These are phyloP conservation scores for Epichloe uncinata DNA, from an alignment of 2,329 filamentous ascomycete genomes.

Conservation along the genomic window DNA sequence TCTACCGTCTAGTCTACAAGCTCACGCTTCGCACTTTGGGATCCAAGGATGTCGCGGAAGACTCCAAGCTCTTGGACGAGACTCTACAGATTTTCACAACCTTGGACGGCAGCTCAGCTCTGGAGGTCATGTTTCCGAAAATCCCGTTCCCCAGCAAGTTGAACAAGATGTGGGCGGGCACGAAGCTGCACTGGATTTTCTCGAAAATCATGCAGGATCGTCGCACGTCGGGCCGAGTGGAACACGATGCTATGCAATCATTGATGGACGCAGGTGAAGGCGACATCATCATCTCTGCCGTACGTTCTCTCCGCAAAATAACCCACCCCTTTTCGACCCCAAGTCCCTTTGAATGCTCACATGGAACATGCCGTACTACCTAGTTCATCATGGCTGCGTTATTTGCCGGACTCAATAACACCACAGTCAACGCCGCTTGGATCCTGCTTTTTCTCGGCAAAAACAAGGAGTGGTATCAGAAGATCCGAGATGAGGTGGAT, in stretches of 20 bases:
- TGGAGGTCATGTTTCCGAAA: constrained; percentile 38
- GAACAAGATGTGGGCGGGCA: constrained; percentile 29
- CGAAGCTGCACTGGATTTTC: constrained; percentile 34
- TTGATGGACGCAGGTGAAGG: constrained; percentile 36
- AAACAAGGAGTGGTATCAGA: constrained; percentile 31
- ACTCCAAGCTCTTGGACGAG: constrained; percentile 25
- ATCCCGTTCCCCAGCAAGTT: constrained; percentile 31
- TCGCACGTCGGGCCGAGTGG: constrained; percentile 24
- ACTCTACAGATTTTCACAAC: constrained; percentile 31
- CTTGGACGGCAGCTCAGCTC: constrained; percentile 30
- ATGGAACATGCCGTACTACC: too few relatives aligned
- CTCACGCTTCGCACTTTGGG: constrained; percentile 45
- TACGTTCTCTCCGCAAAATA: constrained; percentile 11
- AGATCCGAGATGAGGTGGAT: constrained; percentile 33
- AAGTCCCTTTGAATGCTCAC: too few relatives aligned
- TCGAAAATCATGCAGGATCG: constrained; percentile 33
- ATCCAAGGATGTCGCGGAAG: constrained; percentile 37
- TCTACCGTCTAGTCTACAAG: constrained; percentile 39
- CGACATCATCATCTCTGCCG: constrained; percentile 28
- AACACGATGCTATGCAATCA: constrained; percentile 38
- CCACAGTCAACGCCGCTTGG: constrained; percentile 40
- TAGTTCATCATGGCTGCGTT: constrained; percentile 39
- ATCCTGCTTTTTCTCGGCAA: constrained; percentile 35
- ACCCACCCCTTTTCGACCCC: too few relatives aligned
- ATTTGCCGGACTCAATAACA: constrained; percentile 45